These are phyloP conservation scores for Termitomyces sp. DNA, from an alignment of 768 basidiomycete genomes.

Conservation along the genomic window DNA sequence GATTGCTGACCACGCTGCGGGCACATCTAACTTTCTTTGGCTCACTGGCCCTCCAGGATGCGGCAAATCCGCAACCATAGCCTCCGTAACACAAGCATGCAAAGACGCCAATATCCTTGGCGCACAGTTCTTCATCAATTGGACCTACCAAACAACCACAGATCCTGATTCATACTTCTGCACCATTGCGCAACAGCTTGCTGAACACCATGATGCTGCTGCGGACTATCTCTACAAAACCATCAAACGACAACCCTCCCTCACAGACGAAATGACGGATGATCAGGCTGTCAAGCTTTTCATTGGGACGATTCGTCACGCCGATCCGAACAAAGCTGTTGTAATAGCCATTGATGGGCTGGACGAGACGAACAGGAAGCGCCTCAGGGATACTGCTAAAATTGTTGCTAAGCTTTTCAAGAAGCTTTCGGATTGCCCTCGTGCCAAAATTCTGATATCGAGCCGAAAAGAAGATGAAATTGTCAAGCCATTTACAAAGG, in stretches of 20 bases:
- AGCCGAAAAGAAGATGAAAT: conserved; percentile 19
- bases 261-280: conserved; percentile 4
- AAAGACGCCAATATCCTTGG: not conserved
- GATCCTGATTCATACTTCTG: conserved; percentile 16
- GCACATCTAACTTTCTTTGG: conserved; percentile 6
- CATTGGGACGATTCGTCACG: conserved; percentile 6
- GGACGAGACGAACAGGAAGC: conserved; percentile 13
- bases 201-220: conserved; percentile 6
- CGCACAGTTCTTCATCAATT: conserved; percentile 13
- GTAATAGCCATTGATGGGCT: conserved; percentile 18
- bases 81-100: conserved; percentile 5
- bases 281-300: conserved; percentile 16
- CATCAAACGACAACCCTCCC: conserved; percentile 7
- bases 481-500: conserved; percentile 10
- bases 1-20: not conserved
- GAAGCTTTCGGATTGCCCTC: not conserved
- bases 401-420: conserved; percentile 13
- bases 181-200: conserved; percentile 16
- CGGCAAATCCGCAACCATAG: conserved; percentile 10
- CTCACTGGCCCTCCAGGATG: conserved; percentile 6
- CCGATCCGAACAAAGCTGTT: conserved; percentile 9
- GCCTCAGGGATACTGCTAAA: conserved; percentile 7
- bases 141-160: conserved; percentile 11
- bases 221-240: conserved; percentile 7
- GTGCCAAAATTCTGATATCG: conserved; percentile 16